These are phyloP conservation scores for Glebionis coronaria DNA, from an alignment of 129 eudicot species.

Conservation along the genomic window DNA sequence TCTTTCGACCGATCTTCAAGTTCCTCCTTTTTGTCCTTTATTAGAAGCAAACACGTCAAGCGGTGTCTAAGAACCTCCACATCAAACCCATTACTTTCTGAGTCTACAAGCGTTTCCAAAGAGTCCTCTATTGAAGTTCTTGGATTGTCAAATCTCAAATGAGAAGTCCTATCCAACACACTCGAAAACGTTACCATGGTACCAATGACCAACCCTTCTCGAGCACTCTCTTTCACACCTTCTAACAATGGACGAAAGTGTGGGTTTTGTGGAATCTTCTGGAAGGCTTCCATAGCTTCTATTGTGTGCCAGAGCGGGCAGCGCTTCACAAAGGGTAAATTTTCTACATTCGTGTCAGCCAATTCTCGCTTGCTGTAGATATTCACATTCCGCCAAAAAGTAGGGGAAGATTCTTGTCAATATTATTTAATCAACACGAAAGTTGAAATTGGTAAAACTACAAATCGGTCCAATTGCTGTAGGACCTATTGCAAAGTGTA, in stretches of 20 bases:
- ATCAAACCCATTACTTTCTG: no score
- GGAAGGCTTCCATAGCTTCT: slow-evolving; percentile 64
- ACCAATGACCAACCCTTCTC: slow-evolving; percentile 86
- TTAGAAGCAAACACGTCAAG: no score
- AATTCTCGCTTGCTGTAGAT: slow-evolving; percentile 21
- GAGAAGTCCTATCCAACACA: slow-evolving; percentile 46
- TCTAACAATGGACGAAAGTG: slow-evolving; percentile 65
- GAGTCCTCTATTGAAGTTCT: slow-evolving; percentile 13
- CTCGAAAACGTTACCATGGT: slow-evolving; percentile 64
- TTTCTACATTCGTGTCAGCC: slow-evolving; percentile 16
- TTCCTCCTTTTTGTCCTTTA: slow-evolving; percentile 42
- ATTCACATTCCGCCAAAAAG: slow-evolving; percentile 6
- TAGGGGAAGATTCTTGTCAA: background rate
- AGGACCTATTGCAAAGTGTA: no score
- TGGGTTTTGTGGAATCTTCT: slow-evolving; percentile 69
- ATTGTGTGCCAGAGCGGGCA: slow-evolving; percentile 57
- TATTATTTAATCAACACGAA: background rate
- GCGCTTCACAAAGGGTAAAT: slow-evolving; percentile 59
- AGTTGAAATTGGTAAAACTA: no score
- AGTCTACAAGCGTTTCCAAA: no score
- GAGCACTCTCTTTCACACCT: slow-evolving; percentile 37
- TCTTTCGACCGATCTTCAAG: slow-evolving; percentile 28
- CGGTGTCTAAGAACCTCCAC: no score
- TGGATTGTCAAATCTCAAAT: slow-evolving; percentile 46
- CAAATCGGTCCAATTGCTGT: no score